Evolutionary conservation across 2,329 filamentous ascomycete species (phyloP), one percentile per base, ranked within the genome.

Genomic region (Aspergillus sp.): DNA sequence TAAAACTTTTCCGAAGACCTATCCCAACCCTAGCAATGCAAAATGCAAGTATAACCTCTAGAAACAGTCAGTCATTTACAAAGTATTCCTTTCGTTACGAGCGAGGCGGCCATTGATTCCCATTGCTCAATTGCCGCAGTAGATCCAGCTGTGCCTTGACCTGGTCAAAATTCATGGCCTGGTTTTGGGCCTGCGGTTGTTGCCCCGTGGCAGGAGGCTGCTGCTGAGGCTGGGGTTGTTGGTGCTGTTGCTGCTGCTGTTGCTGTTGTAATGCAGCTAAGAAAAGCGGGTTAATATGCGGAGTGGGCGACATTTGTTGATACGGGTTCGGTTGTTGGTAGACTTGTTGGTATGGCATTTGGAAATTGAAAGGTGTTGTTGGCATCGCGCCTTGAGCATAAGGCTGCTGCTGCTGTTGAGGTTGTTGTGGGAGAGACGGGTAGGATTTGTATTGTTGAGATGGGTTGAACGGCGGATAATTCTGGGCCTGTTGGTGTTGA

Each of bases 261-360:
- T 77, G 75, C 42, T 78, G 73, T 55, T 80, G 79, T 41, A 76
- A 53, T 18, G 69, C 68, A 61, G 81, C 79, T 57, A 87, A 77
- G 66, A 87, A 82, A 1, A 81, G 79, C 3, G 85, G 85, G 62
- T 85, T 86, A 58, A 85, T 79, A 62, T 83, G 83, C 9, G 80
- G 74, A 60, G 79, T 75, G 45, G 70, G 70, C 36, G 74, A 70
- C 15, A 76, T 67, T 41, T 75, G 66, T 34, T 66, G 69, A 54
- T 74, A 73, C 6, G 77, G 71, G 50, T 81, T 75, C 61, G 80
- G 83, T 61, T 74, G 77, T 50, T 66, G 63, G 57, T 71, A 71
- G 17, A 67, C 64, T 55, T 74, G 74, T 49, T 74, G 70, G 51
- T 76, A 71, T n/a, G 75, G 74, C 45, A 73, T 68, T 48, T 75